Percentiles rank a stretch among this genome's conserved stretches.
Evolutionary conservation across 305 asterid species (phyloP).

Genomic region (Fraxinus sp.): DNA sequence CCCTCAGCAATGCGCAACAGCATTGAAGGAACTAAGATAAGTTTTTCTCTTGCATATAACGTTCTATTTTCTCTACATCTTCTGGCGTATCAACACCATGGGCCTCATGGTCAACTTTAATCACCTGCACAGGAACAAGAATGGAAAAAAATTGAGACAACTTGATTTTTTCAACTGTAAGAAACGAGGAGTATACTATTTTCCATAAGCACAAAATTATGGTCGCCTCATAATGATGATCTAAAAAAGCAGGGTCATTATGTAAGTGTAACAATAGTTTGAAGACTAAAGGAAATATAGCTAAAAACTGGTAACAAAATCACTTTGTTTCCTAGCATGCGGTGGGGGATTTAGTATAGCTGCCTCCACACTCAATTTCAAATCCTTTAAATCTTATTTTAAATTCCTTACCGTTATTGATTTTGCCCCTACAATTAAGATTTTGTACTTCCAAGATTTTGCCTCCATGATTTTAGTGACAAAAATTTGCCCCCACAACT

Average conservation of each 20-base stretch:
- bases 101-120: slow-evolving; percentile 69
- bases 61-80: slow-evolving; percentile 65
- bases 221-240: neutral
- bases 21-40: slow-evolving; percentile 35
- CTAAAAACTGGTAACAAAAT: neutral
- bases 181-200: neutral
- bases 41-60: slow-evolving; percentile 53
- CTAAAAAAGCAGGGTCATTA: neutral
- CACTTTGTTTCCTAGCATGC: neutral
- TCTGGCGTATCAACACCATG: slow-evolving; percentile 76
- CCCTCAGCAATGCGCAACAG: neutral
- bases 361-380: neutral
- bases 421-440: neutral
- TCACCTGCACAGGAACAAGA: slow-evolving; percentile 42
- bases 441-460: no score
- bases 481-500: neutral
- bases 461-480: neutral
- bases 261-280: neutral
- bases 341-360: neutral
- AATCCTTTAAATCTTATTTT: neutral
- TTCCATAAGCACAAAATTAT: neutral
- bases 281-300: neutral
- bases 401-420: neutral
- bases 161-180: neutral
- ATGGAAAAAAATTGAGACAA: neutral